phyloP scores from a whole-genome alignment of 176 grass and related monocot species.

The Triticum urartu region DNA sequence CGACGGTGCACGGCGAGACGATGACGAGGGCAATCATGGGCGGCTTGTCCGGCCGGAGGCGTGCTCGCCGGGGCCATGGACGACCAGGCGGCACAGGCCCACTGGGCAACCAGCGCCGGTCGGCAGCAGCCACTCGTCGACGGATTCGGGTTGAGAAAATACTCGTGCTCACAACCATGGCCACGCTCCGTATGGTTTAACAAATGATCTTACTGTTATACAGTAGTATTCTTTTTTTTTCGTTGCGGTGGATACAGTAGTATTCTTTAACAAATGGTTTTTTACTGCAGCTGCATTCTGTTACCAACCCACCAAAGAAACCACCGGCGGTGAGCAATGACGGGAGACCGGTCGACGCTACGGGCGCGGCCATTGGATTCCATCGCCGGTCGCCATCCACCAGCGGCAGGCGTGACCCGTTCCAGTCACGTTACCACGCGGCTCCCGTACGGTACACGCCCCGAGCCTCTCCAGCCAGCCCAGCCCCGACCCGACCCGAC shows the following conservation, averaged over 20 bases:
- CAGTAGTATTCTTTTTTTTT: too few relatives aligned
- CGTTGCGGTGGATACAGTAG: too few relatives aligned
- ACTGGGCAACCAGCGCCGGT: background rate
- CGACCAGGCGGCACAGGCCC: background rate
- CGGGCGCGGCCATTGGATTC: background rate
- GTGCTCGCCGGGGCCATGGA: background rate
- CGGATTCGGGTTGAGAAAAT: background rate
- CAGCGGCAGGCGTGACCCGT: background rate
- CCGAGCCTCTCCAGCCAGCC: background rate
- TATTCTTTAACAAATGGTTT: too few relatives aligned
- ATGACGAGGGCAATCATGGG: conserved; percentile 3
- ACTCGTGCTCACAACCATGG: background rate
- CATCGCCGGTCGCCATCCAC: background rate
- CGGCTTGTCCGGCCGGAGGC: background rate
- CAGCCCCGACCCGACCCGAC: background rate
- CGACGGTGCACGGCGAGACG: background rate
- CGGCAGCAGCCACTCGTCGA: background rate
- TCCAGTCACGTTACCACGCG: background rate
- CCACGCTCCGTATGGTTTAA: too few relatives aligned
- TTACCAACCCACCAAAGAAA: too few relatives aligned
- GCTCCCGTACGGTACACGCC: background rate
- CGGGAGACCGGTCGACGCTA: background rate
- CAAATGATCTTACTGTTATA: too few relatives aligned
- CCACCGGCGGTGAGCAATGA: too few relatives aligned
- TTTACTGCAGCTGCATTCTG: too few relatives aligned